Conservation (phyloP, 805 yeast species). For the Debaryomyces tyrocola region DNA sequence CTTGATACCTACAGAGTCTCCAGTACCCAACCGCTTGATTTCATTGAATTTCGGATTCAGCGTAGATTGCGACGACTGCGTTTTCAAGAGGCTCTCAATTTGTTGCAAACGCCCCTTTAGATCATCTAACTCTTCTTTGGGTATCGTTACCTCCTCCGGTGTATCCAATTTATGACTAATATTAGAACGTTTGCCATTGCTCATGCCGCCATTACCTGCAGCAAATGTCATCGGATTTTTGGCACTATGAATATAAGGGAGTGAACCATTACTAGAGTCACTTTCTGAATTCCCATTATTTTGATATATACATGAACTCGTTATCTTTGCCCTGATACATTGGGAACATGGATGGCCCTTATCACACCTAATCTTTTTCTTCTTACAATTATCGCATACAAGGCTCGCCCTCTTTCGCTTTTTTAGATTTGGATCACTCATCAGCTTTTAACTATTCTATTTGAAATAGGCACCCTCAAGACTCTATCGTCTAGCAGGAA, state of each 20-base stretch:
- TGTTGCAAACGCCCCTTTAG: constrained; percentile 4
- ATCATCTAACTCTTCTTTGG: constrained; percentile 1
- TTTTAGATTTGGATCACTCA: constrained; percentile 3
- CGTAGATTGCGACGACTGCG: too few species aligned
- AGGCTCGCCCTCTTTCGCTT: constrained; percentile 37
- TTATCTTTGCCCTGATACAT: constrained; percentile 27
- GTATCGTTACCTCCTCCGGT: not conserved
- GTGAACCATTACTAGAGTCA: not conserved
- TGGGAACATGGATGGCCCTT: constrained; percentile 35
- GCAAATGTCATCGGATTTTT: constrained; percentile 15
- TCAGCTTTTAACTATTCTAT: too few species aligned
- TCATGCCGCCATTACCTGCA: not conserved
- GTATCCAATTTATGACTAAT: not conserved
- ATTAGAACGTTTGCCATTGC: not conserved
- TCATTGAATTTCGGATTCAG: too few species aligned
- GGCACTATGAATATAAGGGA: constrained; percentile 20
- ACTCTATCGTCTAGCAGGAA: too few species aligned
- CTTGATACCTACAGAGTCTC: too few species aligned
- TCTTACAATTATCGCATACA: constrained; percentile 36
- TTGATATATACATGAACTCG: constrained; percentile 14
- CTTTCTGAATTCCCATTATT: not conserved
- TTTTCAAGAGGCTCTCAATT: constrained; percentile 1
- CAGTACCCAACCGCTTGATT: too few species aligned
- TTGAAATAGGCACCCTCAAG: too few species aligned
- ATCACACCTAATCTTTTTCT: constrained; percentile 35